Base-by-base conservation (phyloP, 352 stramenopile species). In the Phytophthora melonis region DNA sequence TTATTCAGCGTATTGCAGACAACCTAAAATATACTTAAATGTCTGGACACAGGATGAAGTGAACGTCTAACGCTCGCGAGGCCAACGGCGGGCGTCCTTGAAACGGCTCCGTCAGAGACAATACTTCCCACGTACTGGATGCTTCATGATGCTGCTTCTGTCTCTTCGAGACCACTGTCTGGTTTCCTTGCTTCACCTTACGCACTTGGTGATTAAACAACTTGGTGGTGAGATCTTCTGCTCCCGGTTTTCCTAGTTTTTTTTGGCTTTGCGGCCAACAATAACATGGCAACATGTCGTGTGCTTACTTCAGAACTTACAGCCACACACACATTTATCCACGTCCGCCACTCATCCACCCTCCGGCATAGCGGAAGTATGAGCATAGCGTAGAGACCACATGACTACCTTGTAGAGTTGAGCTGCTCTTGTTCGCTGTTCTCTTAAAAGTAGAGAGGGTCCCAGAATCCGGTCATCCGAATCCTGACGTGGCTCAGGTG, bases 201-300 rank as follows among this genome's bases (percentile, higher is more conserved):
- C 59, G 59, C 19, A 66, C 27, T 36, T 66, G 59, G 10, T 27
- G 43, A 36, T 58, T 58, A 19, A 58, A 66, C 1, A 58, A 21
- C 5, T 66, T 66, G 2, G n/a, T 0, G 5, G 27, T 50, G 9
- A 32, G n/a, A 11, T 58, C 45, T 7, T 57, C 45, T 3, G 23
- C 16, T 36, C 59, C 59, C 5, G 47, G 25, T 32, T 54, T 41
- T 9, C 43, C 45, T 0, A 68, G 61, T 34, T 55, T 7, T 34
- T 55, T 7, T 41, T 58, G 5, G 60, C 27, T 14, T 66, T 53
- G 18, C 53, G 32, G 0, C 23, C 23, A 13, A 57, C 41, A 36
- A 63, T 50, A 63, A 63, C 36, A n/a, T 63, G 53, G 14, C 53
- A 61, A 19, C 63, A 69, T 4, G 36, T 63, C 25, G 58, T 58